Conservation (phyloP, 2,329 filamentous ascomycete genomes). For the Davidsoniella australis region DNA sequence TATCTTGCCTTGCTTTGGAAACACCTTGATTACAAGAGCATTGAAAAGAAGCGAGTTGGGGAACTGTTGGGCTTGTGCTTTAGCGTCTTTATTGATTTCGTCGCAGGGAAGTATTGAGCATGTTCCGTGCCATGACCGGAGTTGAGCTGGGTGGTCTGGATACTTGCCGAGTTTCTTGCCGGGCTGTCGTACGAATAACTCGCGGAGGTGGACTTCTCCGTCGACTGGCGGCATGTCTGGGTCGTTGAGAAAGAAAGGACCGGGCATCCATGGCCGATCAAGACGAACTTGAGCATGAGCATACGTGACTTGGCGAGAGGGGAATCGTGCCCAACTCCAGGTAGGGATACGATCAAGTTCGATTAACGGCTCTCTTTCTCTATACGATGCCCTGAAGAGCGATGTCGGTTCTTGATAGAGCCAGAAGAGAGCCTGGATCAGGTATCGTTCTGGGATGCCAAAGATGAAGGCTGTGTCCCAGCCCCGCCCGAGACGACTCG, state of each 20-base stretch:
- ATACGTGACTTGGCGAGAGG: neutral
- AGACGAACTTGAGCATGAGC: neutral
- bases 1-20: neutral
- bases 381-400: no score
- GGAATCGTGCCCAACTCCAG: neutral
- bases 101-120: neutral
- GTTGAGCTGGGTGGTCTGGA: neutral
- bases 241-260: neutral
- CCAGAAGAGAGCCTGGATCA: slow-evolving; percentile 6
- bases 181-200: neutral
- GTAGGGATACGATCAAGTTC: neutral
- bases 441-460: slow-evolving; percentile 3
- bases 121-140: neutral
- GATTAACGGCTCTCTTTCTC: no score
- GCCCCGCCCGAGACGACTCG: neutral
- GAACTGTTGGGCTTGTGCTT: neutral
- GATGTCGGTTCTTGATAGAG: neutral
- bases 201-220: neutral
- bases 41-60: neutral
- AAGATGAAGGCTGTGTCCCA: slow-evolving; percentile 3
- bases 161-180: neutral
- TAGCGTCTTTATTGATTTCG: neutral
- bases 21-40: neutral
- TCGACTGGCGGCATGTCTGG: neutral
- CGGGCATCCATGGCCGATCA: neutral